Evolutionary conservation across 2,329 filamentous ascomycete species (phyloP), one percentile per base, ranked within the genome.

Genomic region (Knufia petricola): DNA sequence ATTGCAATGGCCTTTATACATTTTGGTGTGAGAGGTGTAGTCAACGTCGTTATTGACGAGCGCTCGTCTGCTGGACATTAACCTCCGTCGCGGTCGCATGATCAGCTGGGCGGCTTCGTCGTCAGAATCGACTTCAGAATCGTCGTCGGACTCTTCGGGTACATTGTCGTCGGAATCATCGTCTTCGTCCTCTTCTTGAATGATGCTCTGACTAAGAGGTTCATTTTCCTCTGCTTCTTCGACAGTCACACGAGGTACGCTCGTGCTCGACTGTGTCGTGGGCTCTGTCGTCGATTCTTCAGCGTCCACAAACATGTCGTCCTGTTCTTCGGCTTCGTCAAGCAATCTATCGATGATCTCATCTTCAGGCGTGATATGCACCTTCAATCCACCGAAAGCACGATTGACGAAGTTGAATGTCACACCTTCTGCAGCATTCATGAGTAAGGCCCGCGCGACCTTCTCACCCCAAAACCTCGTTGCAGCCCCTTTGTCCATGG

Each of bases 1-100:
- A 55, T 83, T 83, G 65, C 80, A 83, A 60, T 84, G 81, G 1
- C 81, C 81, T 2, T 69, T 68, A 59, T 82, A 84, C 17, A 71
- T 63, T 32, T 73, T 73, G 1, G 73, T 78, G 54, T 81, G 76
- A 1, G 75, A 66, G 15, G 67, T 70, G 57, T 77, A 79, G 12
- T 77, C 74, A 4, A 77, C 70, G 45, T 77, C 62, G 0, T 64
- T 58, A 52, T 81, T 76, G 13, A 82, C 75, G 15, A 69, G 66
- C 44, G 73, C 68, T 46, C 75, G 69, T 21, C 68, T 61, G 48
- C 54, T 32, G 55, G 54, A 15, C 57, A 55, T 21, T 54, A 49
- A 20, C 66, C 64, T 17, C 38, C 52, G 30, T 32, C 48, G 32
- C 32, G 32, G n/a, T 34, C 45, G 28, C 17, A 38, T 17, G 13